These are phyloP conservation scores for Pochonia chlamydosporia DNA, from an alignment of 2,329 filamentous ascomycete genomes.

Conservation along the genomic window DNA sequence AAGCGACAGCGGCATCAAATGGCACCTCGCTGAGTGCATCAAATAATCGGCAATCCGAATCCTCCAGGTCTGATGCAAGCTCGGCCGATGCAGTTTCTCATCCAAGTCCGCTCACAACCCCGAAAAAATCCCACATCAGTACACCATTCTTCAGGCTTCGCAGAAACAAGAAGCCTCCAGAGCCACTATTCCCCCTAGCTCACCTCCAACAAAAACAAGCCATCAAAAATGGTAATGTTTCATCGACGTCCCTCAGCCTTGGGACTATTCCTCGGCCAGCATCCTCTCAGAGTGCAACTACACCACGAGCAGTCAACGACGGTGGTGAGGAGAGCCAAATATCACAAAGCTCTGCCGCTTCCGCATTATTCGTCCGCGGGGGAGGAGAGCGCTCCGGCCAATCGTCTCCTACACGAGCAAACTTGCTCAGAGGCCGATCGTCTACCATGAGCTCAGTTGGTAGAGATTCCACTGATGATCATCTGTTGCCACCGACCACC, in stretches of 20 bases:
- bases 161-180: constrained; percentile 67
- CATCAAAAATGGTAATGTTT: constrained; percentile 29
- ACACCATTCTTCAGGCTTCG: constrained; percentile 79
- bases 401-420: constrained; percentile 61
- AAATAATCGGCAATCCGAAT: constrained; percentile 55
- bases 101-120: constrained; percentile 56
- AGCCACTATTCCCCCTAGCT: constrained; percentile 76
- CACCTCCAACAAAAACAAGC: constrained; percentile 68
- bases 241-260: constrained; percentile 36
- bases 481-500: constrained; percentile 59
- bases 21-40: constrained; percentile 42
- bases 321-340: constrained; percentile 13
- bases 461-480: constrained; percentile 65
- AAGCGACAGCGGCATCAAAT: constrained; percentile 21
- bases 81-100: constrained; percentile 58
- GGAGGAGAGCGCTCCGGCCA: constrained; percentile 45
- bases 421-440: constrained; percentile 67
- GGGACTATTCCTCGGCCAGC: constrained; percentile 27
- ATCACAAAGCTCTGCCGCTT: constrained; percentile 35
- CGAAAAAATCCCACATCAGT: constrained; percentile 53
- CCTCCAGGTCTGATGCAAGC: constrained; percentile 83
- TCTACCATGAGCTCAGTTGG: constrained; percentile 84
- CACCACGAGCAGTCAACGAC: constrained; percentile 15
- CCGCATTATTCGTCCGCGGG: constrained; percentile 38
- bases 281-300: constrained; percentile 26